A percentile compares a stretch with the other conserved stretches of the same genome.
These are phyloP conservation scores for Mortierella claussenii DNA, from an alignment of 192 early-diverging fungal species.

Conservation along the genomic window DNA sequence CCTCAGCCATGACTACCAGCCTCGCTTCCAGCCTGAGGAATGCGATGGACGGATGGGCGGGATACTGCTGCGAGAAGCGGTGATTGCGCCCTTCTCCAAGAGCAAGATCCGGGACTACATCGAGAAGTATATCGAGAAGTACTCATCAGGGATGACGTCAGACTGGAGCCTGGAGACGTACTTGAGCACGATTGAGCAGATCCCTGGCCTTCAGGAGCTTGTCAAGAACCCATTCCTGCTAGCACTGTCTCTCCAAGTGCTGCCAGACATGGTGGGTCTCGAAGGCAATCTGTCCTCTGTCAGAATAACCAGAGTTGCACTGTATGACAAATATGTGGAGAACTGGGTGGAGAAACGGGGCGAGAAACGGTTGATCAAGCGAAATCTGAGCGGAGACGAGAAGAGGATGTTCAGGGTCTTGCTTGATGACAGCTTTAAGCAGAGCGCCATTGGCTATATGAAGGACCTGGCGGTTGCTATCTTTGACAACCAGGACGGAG, in stretches of 20 bases:
- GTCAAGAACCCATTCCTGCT: slow-evolving; percentile 12
- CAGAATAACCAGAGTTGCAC: not conserved
- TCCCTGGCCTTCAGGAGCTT: not conserved
- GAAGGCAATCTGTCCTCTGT: not conserved
- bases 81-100: not conserved
- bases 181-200: not conserved
- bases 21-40: not conserved
- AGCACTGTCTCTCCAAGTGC: not conserved
- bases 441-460: not conserved
- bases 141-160: not conserved
- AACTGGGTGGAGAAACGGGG: not conserved
- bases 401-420: not conserved
- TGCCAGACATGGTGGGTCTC: not conserved
- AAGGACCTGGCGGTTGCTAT: not conserved
- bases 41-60: too few species aligned
- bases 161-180: not conserved
- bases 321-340: slow-evolving; percentile 2
- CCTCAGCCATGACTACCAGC: not conserved
- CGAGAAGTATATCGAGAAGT: not conserved
- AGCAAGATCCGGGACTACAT: slow-evolving; percentile 3
- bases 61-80: not conserved
- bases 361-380: not conserved
- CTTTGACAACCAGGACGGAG: not conserved
- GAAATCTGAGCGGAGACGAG: not conserved
- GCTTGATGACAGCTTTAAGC: not conserved